Conservation (phyloP, 805 yeast genomes). For the Ogataea thermomethanolica region DNA sequence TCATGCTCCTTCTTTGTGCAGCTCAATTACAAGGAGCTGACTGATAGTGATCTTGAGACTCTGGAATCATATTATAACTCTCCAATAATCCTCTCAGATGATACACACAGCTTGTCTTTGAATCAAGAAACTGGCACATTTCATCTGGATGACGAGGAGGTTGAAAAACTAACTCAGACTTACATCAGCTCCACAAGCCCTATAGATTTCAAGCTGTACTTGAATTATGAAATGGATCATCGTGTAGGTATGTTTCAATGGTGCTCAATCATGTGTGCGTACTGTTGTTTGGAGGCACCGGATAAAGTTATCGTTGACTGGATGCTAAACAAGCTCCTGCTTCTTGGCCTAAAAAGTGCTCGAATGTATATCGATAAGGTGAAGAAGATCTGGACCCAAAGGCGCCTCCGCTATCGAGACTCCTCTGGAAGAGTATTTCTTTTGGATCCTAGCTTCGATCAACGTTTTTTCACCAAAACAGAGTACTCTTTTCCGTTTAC, state of each 20-base stretch:
- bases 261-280: slow-evolving; percentile 27
- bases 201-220: slow-evolving; percentile 19
- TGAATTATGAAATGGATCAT: slow-evolving; percentile 29
- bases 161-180: slow-evolving; percentile 12
- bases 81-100: slow-evolving; percentile 15
- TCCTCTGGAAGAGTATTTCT: slow-evolving; percentile 4
- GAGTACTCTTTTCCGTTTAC: slow-evolving; percentile 19
- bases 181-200: not conserved
- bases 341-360: slow-evolving; percentile 29
- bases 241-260: slow-evolving; percentile 33
- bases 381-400: slow-evolving; percentile 26
- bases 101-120: slow-evolving; percentile 7
- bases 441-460: slow-evolving; percentile 13
- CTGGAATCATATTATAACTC: slow-evolving; percentile 23
- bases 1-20: slow-evolving; percentile 24
- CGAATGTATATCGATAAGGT: slow-evolving; percentile 22
- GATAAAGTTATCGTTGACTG: slow-evolving; percentile 29
- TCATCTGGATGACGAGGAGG: slow-evolving; percentile 8
- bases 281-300: slow-evolving; percentile 23
- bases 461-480: slow-evolving; percentile 12
- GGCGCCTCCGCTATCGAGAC: slow-evolving; percentile 19
- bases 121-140: slow-evolving; percentile 10
- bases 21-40: slow-evolving; percentile 16
- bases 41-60: slow-evolving; percentile 14
- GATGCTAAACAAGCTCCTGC: slow-evolving; percentile 22